Evolutionary conservation across 768 basidiomycete genomes (phyloP).

Genomic region (Pleurotus tuber-regium): DNA sequence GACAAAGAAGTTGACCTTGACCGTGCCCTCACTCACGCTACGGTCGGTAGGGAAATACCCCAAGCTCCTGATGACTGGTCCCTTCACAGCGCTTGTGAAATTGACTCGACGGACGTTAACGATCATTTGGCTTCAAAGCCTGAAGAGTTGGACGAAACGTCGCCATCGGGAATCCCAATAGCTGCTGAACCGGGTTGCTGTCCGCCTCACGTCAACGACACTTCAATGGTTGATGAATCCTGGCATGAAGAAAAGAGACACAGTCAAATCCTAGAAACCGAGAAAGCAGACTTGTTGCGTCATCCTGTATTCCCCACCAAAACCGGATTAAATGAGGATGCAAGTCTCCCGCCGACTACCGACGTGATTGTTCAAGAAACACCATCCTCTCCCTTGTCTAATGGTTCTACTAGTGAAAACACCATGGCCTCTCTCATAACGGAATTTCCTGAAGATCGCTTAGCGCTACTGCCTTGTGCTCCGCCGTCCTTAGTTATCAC

Average conservation of each 20-base stretch:
- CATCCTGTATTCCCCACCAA: neutral
- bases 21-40: slow-evolving; percentile 17
- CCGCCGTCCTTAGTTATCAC: slow-evolving; percentile 32
- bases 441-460: no score
- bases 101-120: no score
- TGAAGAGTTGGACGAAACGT: no score
- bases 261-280: neutral
- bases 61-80: no score
- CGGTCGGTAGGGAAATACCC: no score
- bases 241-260: neutral
- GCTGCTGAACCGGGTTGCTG: no score
- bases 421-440: neutral
- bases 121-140: no score
- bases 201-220: no score
- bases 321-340: neutral
- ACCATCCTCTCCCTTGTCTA: neutral
- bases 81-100: no score
- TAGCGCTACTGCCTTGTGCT: no score
- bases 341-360: neutral
- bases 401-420: neutral
- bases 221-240: neutral
- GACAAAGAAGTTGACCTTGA: slow-evolving; percentile 27
- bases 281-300: neutral
- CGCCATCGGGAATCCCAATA: no score
- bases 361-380: neutral